Evolutionary conservation across 768 basidiomycete genomes (phyloP).

Genomic region (Russula sp.): DNA sequence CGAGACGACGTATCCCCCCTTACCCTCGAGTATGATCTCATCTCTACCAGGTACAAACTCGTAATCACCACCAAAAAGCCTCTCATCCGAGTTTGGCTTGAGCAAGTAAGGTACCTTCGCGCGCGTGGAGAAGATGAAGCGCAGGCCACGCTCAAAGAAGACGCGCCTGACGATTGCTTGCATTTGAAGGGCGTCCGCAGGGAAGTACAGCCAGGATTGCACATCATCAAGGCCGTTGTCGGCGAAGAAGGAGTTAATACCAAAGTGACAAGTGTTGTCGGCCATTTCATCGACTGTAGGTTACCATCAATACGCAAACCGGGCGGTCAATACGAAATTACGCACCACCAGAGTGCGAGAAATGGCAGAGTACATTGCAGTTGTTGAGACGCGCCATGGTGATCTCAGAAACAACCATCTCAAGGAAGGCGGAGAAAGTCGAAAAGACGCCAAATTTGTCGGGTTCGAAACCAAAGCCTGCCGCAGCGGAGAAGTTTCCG

Average conservation of each 20-base stretch:
- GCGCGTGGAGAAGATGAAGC: slow-evolving; percentile 86
- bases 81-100: slow-evolving; percentile 61
- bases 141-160: slow-evolving; percentile 77
- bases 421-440: slow-evolving; percentile 87
- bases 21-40: slow-evolving; percentile 73
- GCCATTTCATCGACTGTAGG: slow-evolving; percentile 40
- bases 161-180: slow-evolving; percentile 65
- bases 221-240: slow-evolving; percentile 83
- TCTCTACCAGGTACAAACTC: slow-evolving; percentile 81
- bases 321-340: neutral
- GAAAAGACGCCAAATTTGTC: slow-evolving; percentile 87
- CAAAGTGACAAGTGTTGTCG: slow-evolving; percentile 57
- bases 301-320: neutral
- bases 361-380: slow-evolving; percentile 83
- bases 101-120: slow-evolving; percentile 87
- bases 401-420: slow-evolving; percentile 85
- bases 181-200: slow-evolving; percentile 81
- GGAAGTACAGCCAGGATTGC: slow-evolving; percentile 81
- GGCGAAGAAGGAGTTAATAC: slow-evolving; percentile 81
- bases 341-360: slow-evolving; percentile 81
- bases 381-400: slow-evolving; percentile 92
- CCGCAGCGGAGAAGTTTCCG: slow-evolving; percentile 77
- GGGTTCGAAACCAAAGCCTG: slow-evolving; percentile 78
- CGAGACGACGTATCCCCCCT: slow-evolving; percentile 74
- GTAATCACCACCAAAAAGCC: slow-evolving; percentile 64